A percentile compares a stretch with the other conserved stretches of the same genome.
Evolutionary conservation across 768 basidiomycete species (phyloP).

Genomic region (Mycena crocata): DNA sequence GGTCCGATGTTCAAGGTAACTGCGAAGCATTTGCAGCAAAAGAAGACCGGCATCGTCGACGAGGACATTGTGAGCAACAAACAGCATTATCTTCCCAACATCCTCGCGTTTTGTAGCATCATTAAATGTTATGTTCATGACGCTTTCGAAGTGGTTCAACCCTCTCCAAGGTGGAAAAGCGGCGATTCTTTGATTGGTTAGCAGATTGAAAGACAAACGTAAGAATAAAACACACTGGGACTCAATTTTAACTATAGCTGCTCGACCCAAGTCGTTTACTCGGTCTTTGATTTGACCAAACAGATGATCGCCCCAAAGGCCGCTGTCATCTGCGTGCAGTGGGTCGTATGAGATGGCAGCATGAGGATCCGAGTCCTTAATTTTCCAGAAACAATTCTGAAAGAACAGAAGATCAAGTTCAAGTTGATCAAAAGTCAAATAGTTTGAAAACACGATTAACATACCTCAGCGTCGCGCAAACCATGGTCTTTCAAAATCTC

Average conservation of each 20-base stretch:
- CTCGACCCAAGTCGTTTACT: slow-evolving; percentile 30
- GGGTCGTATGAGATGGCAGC: slow-evolving; percentile 51
- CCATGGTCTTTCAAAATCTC: slow-evolving; percentile 35
- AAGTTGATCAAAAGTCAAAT: not conserved
- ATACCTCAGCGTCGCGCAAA: slow-evolving; percentile 40
- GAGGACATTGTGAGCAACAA: not conserved
- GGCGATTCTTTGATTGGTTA: slow-evolving; percentile 37
- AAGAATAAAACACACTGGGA: slow-evolving; percentile 33
- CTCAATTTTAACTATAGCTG: slow-evolving; percentile 32
- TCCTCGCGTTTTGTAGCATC: not conserved
- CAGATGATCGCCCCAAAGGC: slow-evolving; percentile 41
- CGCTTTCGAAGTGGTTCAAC: slow-evolving; percentile 28
- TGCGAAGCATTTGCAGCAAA: slow-evolving; percentile 43
- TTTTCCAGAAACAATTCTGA: slow-evolving; percentile 55
- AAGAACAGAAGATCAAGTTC: not conserved
- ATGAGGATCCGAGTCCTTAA: slow-evolving; percentile 48
- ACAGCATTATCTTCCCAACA: not conserved
- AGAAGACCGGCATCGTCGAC: not conserved
- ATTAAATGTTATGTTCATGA: not conserved
- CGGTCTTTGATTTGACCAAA: slow-evolving; percentile 38
- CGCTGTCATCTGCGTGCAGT: slow-evolving; percentile 46
- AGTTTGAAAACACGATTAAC: no score
- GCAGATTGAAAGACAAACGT: not conserved
- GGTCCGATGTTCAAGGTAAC: slow-evolving; percentile 46
- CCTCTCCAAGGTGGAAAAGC: slow-evolving; percentile 46